Evolutionary conservation across 75 land plant genomes (phyloP).

Genomic region (Pseudotsuga menziesii): DNA sequence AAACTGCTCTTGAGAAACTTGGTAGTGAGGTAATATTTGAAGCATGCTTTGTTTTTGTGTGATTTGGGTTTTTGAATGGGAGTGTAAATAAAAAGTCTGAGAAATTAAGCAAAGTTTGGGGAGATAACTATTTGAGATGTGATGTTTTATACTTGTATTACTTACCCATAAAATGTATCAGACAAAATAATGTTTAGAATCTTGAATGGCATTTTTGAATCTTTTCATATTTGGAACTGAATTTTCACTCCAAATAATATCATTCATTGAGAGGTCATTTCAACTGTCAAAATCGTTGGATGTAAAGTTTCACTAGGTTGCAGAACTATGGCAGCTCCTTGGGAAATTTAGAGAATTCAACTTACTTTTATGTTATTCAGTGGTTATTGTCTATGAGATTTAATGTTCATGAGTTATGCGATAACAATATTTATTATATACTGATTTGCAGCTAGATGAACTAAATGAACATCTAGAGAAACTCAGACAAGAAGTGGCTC

Average conservation of each 20-base stretch:
- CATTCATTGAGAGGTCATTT: background rate
- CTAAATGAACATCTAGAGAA: slow-evolving; percentile 72
- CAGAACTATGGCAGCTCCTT: background rate
- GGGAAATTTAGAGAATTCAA: background rate
- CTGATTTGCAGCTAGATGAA: slow-evolving; percentile 66
- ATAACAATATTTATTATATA: background rate
- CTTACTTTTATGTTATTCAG: background rate
- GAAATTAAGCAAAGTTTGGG: background rate
- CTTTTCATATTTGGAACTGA: background rate
- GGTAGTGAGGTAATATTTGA: slow-evolving; percentile 53
- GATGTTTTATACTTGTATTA: background rate
- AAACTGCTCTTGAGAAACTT: slow-evolving; percentile 53
- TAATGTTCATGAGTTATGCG: slow-evolving; percentile 5
- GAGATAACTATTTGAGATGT: background rate
- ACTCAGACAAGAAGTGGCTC: slow-evolving; percentile 63
- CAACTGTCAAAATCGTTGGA: background rate
- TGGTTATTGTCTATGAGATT: background rate
- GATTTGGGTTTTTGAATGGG: background rate
- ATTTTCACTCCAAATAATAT: background rate
- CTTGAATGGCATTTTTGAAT: background rate
- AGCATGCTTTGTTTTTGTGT: slow-evolving; percentile 17
- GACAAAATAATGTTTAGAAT: too few species aligned
- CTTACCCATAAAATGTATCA: background rate
- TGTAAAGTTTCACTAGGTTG: background rate
- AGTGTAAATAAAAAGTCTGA: background rate